Conservation (phyloP, 495 filamentous ascomycete species). For the Neurospora sp. region DNA sequence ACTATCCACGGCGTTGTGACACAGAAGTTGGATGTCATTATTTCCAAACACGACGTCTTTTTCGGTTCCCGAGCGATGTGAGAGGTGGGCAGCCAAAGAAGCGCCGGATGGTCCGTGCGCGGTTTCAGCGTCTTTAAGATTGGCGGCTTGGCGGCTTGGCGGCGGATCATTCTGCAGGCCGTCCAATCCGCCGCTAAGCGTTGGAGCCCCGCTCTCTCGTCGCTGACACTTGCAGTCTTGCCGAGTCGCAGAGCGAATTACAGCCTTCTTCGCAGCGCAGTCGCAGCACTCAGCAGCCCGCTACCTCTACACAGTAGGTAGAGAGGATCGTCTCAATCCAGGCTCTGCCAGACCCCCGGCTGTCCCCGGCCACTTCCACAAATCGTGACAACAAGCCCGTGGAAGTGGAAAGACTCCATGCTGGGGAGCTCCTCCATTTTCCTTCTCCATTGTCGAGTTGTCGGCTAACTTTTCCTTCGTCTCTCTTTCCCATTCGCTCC, state of each 20-base stretch:
- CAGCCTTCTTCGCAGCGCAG: neutral
- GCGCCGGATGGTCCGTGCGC: conserved; percentile 20
- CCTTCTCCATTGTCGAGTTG: neutral
- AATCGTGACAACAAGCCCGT: neutral
- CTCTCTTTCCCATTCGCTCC: neutral
- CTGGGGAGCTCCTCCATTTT: neutral
- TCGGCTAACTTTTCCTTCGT: neutral
- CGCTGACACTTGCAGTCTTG: neutral
- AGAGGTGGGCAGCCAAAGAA: conserved; percentile 9
- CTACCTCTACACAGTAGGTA: neutral
- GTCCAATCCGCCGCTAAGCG: conserved; percentile 12
- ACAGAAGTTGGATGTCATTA: neutral
- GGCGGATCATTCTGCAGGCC: conserved; percentile 4
- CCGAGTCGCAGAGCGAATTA: neutral
- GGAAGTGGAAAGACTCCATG: neutral
- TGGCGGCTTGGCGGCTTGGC: conserved; percentile 9
- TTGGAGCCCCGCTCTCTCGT: neutral
- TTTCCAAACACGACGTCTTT: neutral
- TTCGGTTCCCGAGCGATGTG: neutral
- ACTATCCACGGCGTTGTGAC: neutral
- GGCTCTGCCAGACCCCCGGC: neutral
- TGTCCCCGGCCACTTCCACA: neutral
- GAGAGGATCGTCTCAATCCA: neutral
- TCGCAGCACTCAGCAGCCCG: neutral
- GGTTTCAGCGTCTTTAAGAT: conserved; percentile 13